phyloP scores from a whole-genome alignment of 352 stramenopile species.

The Globisporangium alternatum region DNA sequence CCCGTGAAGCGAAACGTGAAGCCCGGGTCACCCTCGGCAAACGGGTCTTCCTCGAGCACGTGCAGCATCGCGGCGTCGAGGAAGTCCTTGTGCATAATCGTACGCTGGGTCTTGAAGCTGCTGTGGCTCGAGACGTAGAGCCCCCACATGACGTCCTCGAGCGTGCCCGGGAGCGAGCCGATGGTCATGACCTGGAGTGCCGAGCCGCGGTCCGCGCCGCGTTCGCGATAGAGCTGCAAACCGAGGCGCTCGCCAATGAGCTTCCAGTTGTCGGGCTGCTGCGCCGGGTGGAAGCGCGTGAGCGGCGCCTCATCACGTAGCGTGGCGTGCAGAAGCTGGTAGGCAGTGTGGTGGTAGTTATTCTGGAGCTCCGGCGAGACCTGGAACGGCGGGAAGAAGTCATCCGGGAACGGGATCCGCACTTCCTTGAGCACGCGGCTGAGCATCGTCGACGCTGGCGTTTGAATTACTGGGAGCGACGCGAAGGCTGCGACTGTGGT shows the following conservation, averaged over 20 bases:
- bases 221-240: conserved; percentile 57
- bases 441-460: conserved; percentile 30
- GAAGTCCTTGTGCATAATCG: conserved; percentile 59
- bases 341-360: conserved; percentile 34
- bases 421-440: conserved; percentile 59
- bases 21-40: conserved; percentile 44
- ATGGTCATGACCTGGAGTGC: conserved; percentile 47
- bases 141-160: conserved; percentile 63
- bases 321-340: conserved; percentile 33
- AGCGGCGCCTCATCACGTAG: conserved; percentile 40
- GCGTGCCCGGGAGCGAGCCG: conserved; percentile 42
- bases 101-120: conserved; percentile 54
- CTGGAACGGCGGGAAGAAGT: conserved; percentile 57
- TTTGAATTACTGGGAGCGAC: no score
- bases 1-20: conserved; percentile 55
- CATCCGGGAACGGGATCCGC: conserved; percentile 56
- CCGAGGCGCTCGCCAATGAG: conserved; percentile 46
- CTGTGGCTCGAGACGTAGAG: conserved; percentile 47
- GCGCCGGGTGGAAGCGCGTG: conserved; percentile 49
- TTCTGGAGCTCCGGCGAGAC: conserved; percentile 32
- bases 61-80: conserved; percentile 56
- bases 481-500: no score
- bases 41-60: conserved; percentile 51
- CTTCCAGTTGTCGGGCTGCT: conserved; percentile 58
- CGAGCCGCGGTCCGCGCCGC: conserved; percentile 45